Evolutionary conservation across 495 filamentous ascomycete genomes (phyloP), one percentile per base, ranked within the genome.

Genomic region (Aspergillus saccharolyticus): DNA sequence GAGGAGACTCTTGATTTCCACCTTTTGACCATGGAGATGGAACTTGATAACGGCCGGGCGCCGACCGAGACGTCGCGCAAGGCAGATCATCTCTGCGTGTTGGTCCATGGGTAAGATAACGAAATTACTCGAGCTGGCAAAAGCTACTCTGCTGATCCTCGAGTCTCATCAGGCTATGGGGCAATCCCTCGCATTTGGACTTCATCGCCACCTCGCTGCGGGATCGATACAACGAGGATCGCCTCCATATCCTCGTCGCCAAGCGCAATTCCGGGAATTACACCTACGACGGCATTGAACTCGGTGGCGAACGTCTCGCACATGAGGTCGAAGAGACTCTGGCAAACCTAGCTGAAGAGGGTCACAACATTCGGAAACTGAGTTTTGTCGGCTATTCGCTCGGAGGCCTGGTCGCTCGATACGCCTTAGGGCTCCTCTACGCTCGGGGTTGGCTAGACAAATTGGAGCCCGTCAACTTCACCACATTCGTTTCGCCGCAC

Each of bases 201-300:
- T 85, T 83, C 56, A 69, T 97, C 52, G 86, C 83, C 52, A 80
- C 83, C 30, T 76, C 84, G 12, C 74, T 97, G 6, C 82, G 84
- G 58, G 80, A 81, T 15, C 78, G 82, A 63, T 75, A 90, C 66
- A 72, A 83, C 17, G 79, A 83, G 60, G 82, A 87, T 8, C 61
- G 78, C 25, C 69, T 97, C 6, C 79, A 92, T 67, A 82, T 96
- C 53, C 80, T 96, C 21, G 76, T 86, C 28, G 81, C 87, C 4
- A 88, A 92, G 72, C 80, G 85, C 55, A 97, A 97, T 70, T 77
- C 83, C 53, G 90, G 91, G 5, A 86, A 75, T 57, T 89, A 86
- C 71, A 97, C 93, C 20, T 97, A 97, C 70, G 93, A 97, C 73
- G 93, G 93, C 52, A 91, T 97, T 66, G 91, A 97, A 63, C 75